These are phyloP conservation scores for Neofusicoccum parvum DNA, from an alignment of 2,329 filamentous ascomycete species.

Conservation along the genomic window DNA sequence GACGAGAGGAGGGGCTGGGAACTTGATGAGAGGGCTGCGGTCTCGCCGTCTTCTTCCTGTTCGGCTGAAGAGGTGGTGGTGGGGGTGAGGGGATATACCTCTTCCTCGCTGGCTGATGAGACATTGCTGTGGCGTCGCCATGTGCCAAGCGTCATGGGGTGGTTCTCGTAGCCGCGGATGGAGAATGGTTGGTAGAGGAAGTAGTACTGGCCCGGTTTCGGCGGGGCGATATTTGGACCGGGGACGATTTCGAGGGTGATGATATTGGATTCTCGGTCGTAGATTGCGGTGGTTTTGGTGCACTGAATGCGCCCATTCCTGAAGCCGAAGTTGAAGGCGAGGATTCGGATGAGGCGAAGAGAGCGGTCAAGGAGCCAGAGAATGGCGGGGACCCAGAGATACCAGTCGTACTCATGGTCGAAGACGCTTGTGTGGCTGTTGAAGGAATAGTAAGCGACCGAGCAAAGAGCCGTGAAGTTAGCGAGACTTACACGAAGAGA, in stretches of 20 bases:
- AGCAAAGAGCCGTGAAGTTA: neutral
- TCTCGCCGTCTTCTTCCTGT: neutral
- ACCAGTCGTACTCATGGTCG: slow-evolving; percentile 50
- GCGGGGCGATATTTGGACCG: slow-evolving; percentile 35
- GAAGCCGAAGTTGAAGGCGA: slow-evolving; percentile 48
- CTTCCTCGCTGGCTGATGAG: neutral
- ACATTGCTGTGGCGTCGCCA: slow-evolving; percentile 20
- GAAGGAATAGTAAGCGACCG: slow-evolving; percentile 39
- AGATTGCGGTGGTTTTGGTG: slow-evolving; percentile 46
- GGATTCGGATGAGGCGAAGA: slow-evolving; percentile 47
- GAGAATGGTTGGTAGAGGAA: slow-evolving; percentile 52
- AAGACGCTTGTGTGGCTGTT: slow-evolving; percentile 41
- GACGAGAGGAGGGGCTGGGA: slow-evolving; percentile 6
- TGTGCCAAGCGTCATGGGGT: slow-evolving; percentile 52
- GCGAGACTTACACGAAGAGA: slow-evolving; percentile 53
- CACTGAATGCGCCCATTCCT: slow-evolving; percentile 28
- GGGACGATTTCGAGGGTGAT: slow-evolving; percentile 49
- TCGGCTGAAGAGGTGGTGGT: neutral
- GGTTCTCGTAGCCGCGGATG: slow-evolving; percentile 53
- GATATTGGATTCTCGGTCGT: slow-evolving; percentile 48
- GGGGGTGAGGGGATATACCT: neutral
- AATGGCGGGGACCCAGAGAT: slow-evolving; percentile 53
- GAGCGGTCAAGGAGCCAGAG: slow-evolving; percentile 57
- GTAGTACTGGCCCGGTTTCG: slow-evolving; percentile 53
- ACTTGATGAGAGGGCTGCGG: neutral